These are phyloP conservation scores for Penicillium oxalicum DNA, from an alignment of 2,329 filamentous ascomycete genomes.

Conservation along the genomic window DNA sequence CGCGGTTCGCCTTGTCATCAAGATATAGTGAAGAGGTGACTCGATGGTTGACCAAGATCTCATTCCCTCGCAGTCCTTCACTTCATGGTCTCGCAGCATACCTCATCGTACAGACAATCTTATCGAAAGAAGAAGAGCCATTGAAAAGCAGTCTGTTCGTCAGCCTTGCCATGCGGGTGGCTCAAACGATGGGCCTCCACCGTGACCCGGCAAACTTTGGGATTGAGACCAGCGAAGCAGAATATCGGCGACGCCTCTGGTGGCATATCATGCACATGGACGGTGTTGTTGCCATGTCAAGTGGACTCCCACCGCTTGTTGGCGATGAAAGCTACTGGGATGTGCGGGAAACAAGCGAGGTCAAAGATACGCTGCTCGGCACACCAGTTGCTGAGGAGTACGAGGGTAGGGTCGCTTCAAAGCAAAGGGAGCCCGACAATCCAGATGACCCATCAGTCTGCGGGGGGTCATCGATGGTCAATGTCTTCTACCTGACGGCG, in stretches of 20 bases:
- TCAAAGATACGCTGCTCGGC: conserved; percentile 42
- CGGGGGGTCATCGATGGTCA: conserved; percentile 37
- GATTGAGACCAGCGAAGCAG: conserved; percentile 40
- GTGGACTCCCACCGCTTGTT: conserved; percentile 43
- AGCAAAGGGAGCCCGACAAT: conserved; percentile 33
- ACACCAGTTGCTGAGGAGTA: conserved; percentile 35
- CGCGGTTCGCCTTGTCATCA: conserved; percentile 34
- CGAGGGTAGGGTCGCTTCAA: conserved; percentile 28
- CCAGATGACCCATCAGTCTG: conserved; percentile 40
- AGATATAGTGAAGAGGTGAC: conserved; percentile 41
- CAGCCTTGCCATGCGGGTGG: conserved; percentile 43
- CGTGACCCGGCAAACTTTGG: conserved; percentile 46
- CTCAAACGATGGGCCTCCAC: conserved; percentile 46
- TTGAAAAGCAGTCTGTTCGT: conserved; percentile 45
- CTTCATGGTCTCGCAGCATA: conserved; percentile 43
- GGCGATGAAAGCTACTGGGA: conserved; percentile 46
- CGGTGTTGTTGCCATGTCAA: conserved; percentile 46
- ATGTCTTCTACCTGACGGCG: conserved; percentile 40
- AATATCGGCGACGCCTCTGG: conserved; percentile 43
- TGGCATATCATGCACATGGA: conserved; percentile 48
- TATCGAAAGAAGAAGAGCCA: conserved; percentile 45
- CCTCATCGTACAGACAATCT: conserved; percentile 43
- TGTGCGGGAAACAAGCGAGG: conserved; percentile 42
- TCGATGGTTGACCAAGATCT: conserved; percentile 38
- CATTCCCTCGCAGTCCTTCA: conserved; percentile 43